Evolutionary conservation across 176 grass and related monocot species (phyloP).

Genomic region (Oryza meyeriana): DNA sequence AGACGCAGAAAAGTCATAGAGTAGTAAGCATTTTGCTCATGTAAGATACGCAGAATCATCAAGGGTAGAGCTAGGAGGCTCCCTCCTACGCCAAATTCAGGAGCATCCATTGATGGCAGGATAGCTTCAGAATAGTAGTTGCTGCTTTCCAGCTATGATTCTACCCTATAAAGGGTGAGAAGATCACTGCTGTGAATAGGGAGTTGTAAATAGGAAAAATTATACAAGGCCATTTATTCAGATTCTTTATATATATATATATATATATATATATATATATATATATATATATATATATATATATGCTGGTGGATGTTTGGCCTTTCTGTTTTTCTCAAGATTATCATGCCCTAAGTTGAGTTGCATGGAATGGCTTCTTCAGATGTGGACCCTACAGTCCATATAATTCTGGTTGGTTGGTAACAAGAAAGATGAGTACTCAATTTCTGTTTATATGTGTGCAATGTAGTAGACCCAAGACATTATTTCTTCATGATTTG

Average conservation of each 20-base stretch:
- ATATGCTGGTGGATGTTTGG: background rate
- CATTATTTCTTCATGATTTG: background rate
- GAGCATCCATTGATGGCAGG: background rate
- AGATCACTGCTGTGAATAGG: slow-evolving; percentile 16
- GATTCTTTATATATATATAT: background rate
- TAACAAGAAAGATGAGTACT: background rate
- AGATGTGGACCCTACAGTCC: background rate
- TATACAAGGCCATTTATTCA: background rate
- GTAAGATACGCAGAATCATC: background rate
- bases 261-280: background rate
- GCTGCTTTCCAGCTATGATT: slow-evolving; percentile 16
- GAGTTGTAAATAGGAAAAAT: slow-evolving; percentile 36
- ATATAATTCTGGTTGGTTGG: slow-evolving; percentile 1
- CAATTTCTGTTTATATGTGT: background rate
- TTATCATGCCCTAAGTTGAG: background rate
- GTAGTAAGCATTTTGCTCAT: slow-evolving; percentile 20
- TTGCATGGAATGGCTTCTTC: background rate
- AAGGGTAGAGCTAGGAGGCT: slow-evolving; percentile 5
- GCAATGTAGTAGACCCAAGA: background rate
- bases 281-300: background rate
- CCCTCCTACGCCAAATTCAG: background rate
- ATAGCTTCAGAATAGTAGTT: background rate
- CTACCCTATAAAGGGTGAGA: background rate
- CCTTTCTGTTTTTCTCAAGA: background rate
- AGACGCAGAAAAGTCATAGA: background rate